Conservation (phyloP, 345 rosid species). For the Clarkia xantiana region DNA sequence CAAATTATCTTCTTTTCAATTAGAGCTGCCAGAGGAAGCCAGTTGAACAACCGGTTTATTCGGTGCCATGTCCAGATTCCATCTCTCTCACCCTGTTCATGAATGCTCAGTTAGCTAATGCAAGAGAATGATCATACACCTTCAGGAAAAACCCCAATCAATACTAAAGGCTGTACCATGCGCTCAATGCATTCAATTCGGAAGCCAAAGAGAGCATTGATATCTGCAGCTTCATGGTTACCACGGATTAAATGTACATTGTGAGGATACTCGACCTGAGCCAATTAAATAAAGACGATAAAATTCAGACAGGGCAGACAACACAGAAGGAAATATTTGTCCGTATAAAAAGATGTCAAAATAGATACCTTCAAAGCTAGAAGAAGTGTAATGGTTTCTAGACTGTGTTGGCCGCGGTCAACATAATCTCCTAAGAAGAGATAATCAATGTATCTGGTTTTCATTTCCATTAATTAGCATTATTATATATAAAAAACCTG, state of each 20-base stretch:
- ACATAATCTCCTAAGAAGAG: constrained; percentile 99
- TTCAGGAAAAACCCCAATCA: constrained; percentile 6
- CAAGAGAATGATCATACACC: constrained; percentile 9
- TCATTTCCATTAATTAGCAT: constrained; percentile 9
- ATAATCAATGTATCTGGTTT: constrained; percentile 84
- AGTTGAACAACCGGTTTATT: constrained; percentile 89
- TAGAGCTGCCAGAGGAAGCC: constrained; percentile 92
- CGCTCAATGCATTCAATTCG: constrained; percentile 96
- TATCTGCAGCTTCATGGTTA: constrained; percentile 98
- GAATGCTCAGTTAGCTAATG: constrained; percentile 15
- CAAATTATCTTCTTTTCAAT: constrained; percentile 95
- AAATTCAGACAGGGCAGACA: constrained; percentile 8
- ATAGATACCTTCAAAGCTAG: constrained; percentile 83
- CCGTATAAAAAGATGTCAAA: no score
- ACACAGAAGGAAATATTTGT: constrained; percentile 1
- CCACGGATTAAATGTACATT: constrained; percentile 94
- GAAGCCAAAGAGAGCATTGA: constrained; percentile 98
- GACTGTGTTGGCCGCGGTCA: constrained; percentile 97
- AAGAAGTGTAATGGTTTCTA: constrained; percentile 84
- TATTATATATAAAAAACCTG: background rate
- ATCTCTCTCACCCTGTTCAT: constrained; percentile 86
- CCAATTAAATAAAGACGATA: constrained; percentile 11
- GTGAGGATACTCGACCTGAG: constrained; percentile 80
- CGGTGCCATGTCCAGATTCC: constrained; percentile 99
- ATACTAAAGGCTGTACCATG: constrained; percentile 41